Evolutionary conservation across 2,329 filamentous ascomycete species (phyloP), one percentile per base, ranked within the genome.

Genomic region (Fusarium tuaranense): DNA sequence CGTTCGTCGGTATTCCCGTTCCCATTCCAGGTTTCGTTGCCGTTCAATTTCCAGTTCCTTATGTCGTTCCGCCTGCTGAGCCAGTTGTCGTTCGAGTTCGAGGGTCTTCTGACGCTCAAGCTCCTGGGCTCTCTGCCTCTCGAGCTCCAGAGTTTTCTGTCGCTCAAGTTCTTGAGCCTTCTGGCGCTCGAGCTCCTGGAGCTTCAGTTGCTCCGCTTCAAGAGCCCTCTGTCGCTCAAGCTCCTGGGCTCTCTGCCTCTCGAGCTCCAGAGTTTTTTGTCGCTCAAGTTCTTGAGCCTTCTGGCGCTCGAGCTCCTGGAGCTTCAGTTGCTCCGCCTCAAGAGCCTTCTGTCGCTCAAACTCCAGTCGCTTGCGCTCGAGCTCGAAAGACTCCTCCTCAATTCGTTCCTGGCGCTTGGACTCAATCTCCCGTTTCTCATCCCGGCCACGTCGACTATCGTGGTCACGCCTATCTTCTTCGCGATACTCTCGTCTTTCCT

Each of bases 1-100:
- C 16, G 80, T 76, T 72, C 65, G 81, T 72, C 76, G 79, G 68
- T 76, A 77, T 51, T 81, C 78, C 51, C 79, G 75, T 30, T 79
- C 76, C 57, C 72, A 74, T n/a, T 62, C 38, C 38, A 32, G 22
- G 22, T 74, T 63, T 32, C 66, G 58, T 13, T 78, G 55, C 59
- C 71, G 73, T 34, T 75, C 73, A 30, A 58, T 57, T 48, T 75
- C 70, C 44, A 68, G 36, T 41, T 51, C 36, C 39, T 67, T 62
- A 9, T 80, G 58, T 74, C 79, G 55, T 61, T 70, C 71, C n/a
- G 25, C 44, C 36, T 61, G 66, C n/a, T 64, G 62, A 20, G 67
- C 70, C 12, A 63, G 46, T 36, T 55, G 70, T 66, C 53, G 59
- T 53, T 71, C 61, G 61, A 65, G 63, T 57, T 65, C 64, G 39